Evolutionary conservation across 805 yeast species (phyloP).

Genomic region (Teunomyces lycoperdinae): DNA sequence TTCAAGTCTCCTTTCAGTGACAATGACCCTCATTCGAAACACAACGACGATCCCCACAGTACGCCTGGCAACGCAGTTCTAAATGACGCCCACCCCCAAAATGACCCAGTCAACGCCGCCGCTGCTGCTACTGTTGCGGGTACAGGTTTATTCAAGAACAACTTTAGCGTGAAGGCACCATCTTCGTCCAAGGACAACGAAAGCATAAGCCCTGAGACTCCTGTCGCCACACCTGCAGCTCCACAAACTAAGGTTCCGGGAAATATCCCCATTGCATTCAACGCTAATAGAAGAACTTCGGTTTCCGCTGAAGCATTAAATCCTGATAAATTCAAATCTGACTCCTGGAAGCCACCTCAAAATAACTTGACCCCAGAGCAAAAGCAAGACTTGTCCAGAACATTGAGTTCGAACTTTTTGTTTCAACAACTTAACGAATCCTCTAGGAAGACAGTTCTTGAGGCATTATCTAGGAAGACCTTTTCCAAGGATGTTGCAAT

Average conservation of each 20-base stretch:
- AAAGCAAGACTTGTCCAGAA: slow-evolving; percentile 60
- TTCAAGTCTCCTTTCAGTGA: slow-evolving; percentile 64
- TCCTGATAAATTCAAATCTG: slow-evolving; percentile 65
- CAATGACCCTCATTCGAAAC: slow-evolving; percentile 59
- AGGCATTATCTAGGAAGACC: slow-evolving; percentile 76
- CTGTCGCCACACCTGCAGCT: slow-evolving; percentile 12
- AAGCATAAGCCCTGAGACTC: slow-evolving; percentile 13
- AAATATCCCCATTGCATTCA: slow-evolving; percentile 58
- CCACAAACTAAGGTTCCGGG: slow-evolving; percentile 19
- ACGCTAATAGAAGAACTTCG: slow-evolving; percentile 81
- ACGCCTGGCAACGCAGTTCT: slow-evolving; percentile 2
- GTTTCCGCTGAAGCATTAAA: slow-evolving; percentile 87
- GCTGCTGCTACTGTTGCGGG: slow-evolving; percentile 7
- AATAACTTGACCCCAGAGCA: slow-evolving; percentile 64
- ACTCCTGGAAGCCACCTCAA: slow-evolving; percentile 71
- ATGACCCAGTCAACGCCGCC: background rate
- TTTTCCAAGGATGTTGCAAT: slow-evolving; percentile 60
- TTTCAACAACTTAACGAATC: slow-evolving; percentile 81
- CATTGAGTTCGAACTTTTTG: slow-evolving; percentile 77
- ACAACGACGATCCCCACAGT: slow-evolving; percentile 18
- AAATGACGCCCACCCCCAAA: slow-evolving; percentile 1
- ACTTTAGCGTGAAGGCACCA: slow-evolving; percentile 13
- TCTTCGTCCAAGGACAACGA: slow-evolving; percentile 6
- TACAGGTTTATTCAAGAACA: slow-evolving; percentile 12
- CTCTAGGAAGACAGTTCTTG: slow-evolving; percentile 71